Evolutionary conservation across 1,284 basidiomycete genomes (phyloP).

Genomic region (Inonotus hispidus): DNA sequence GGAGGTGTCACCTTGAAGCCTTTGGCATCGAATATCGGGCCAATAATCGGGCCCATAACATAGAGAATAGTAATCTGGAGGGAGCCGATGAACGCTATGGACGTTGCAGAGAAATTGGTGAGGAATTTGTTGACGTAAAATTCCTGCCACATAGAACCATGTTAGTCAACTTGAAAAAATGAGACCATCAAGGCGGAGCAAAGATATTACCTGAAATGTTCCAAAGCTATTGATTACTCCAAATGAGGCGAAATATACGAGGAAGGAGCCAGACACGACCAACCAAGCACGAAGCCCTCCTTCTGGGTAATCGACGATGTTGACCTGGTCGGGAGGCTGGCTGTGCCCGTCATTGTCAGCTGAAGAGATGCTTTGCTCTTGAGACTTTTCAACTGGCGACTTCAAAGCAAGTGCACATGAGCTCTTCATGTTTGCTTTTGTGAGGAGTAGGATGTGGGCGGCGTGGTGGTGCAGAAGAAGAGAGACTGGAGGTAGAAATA

Average conservation of each 20-base stretch:
- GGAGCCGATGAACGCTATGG: conserved; percentile 13
- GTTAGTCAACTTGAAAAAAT: not conserved
- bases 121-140: not conserved
- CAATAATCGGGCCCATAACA: conserved; percentile 3
- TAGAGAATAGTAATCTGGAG: conserved; percentile 12
- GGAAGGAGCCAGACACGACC: conserved; percentile 8
- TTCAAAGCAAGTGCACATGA: not conserved
- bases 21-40: conserved; percentile 9
- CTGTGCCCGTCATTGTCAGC: not conserved
- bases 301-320: conserved; percentile 6
- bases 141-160: not conserved
- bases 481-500: not conserved
- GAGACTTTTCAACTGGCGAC: not conserved
- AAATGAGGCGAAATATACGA: conserved; percentile 8
- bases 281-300: conserved; percentile 12
- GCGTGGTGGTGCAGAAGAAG: not conserved
- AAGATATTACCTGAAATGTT: conserved; percentile 8
- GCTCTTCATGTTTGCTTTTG: not conserved
- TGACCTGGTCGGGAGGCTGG: not conserved
- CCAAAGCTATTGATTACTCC: conserved; percentile 13
- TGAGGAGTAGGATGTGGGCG: not conserved
- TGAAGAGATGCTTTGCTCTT: not conserved
- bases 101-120: conserved; percentile 4
- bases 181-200: not conserved
- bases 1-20: conserved; percentile 9